Evolutionary conservation across 2,329 filamentous ascomycete species (phyloP), one percentile per base, ranked within the genome.

Genomic region (Trichoderma arundinaceum): DNA sequence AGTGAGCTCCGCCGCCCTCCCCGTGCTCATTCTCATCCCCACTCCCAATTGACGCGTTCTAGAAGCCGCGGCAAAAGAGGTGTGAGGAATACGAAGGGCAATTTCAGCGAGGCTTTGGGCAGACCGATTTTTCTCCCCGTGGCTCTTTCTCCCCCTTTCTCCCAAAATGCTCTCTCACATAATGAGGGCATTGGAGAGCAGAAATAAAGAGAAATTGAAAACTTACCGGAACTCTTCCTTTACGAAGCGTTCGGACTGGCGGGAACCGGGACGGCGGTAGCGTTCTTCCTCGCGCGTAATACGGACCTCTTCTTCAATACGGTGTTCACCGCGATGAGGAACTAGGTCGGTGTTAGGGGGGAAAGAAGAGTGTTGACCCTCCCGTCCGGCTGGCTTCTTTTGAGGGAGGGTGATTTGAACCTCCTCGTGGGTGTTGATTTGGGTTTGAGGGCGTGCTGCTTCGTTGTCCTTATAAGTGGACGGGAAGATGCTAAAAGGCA

Each of bases 401-500:
- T 74, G 72, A 70, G 83, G 83, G 73, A 92, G 86, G 77, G 90
- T 89, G 84, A 92, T 88, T 83, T 94, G 89, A 84, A 92, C 88
- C 88, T 97, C 92, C 89, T 94, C 89, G 88, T 93, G 88, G 78
- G 88, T 89, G 22, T 86, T 82, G 77, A 80, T 74, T 82, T 82
- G 77, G 79, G 75, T 83, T 43, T 62, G 59, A 70, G 75, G 82
- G 77, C 83, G 84, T 71, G 79, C 73, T 71, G 80, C 73, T 71
- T 78, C 79, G 76, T 78, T 79, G 79, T 84, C 85, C 80, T 91
- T 88, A 88, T 97, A 98, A 83, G 93, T 92, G 83, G 93, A 97
- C 86, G 94, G 94, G 89, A 98, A 97, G 91, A 97, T 91, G 92
- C 93, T 97, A 90, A 97, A 96, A 85, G 94, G 94, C 84, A 98